Conservation (phyloP, 352 stramenopile genomes). For the Hyaloperonospora brassicae region DNA sequence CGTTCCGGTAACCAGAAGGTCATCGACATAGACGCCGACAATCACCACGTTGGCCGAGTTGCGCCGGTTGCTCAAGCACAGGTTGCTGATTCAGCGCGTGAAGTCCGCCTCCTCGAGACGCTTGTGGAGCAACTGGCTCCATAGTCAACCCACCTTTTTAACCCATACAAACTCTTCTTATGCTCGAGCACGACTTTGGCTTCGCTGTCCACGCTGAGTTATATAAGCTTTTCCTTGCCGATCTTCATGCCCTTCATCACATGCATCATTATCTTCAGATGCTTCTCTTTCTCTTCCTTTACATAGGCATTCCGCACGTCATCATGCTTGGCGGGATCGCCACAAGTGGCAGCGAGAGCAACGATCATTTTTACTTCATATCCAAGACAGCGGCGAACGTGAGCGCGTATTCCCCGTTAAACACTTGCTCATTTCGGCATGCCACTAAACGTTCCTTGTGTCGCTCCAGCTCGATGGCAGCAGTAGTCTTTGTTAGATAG, state of each 20-base stretch:
- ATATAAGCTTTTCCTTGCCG: not conserved
- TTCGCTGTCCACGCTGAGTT: conserved; percentile 2
- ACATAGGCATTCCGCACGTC: not conserved
- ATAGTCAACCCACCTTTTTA: conserved; percentile 28
- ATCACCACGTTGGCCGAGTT: conserved; percentile 1
- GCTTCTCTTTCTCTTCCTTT: not conserved
- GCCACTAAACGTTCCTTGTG: conserved; percentile 10
- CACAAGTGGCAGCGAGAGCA: not conserved
- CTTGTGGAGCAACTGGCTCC: conserved; percentile 17
- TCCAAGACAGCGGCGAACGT: conserved; percentile 3
- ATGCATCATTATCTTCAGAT: conserved; percentile 3
- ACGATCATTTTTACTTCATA: conserved; percentile 9
- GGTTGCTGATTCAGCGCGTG: not conserved
- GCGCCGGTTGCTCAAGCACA: conserved; percentile 3
- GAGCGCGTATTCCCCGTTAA: conserved; percentile 11
- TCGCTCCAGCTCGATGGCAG: conserved; percentile 11
- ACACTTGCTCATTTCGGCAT: conserved; percentile 13
- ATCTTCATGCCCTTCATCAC: conserved; percentile 21
- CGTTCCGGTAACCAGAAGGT: conserved; percentile 18
- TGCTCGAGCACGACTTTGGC: conserved; percentile 13
- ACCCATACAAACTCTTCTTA: conserved; percentile 24
- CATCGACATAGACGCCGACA: conserved; percentile 23
- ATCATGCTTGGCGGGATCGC: not conserved
- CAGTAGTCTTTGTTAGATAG: conserved; percentile 5
- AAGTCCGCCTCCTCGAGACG: conserved; percentile 17